Evolutionary conservation across 805 yeast genomes (phyloP).

Genomic region (Scheffersomyces lignosus): DNA sequence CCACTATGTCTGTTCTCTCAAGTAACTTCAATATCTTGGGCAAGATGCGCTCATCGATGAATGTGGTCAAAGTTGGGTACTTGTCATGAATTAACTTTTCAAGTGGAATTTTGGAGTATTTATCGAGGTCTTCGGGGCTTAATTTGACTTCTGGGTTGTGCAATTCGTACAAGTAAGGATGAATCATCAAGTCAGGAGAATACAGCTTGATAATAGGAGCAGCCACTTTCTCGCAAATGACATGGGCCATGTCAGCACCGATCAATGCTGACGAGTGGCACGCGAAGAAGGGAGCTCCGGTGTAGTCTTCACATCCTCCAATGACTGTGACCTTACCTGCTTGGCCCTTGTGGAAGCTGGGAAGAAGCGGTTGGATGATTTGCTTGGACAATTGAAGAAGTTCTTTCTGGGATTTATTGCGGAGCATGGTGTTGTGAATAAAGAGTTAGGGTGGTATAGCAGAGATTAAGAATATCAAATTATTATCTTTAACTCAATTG

Average conservation of each 20-base stretch:
- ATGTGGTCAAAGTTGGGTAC: constrained; percentile 23
- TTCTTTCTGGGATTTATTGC: constrained; percentile 37
- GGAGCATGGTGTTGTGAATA: constrained; percentile 4
- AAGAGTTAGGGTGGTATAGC: not conserved
- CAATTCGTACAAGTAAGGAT: constrained; percentile 74
- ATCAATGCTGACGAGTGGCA: constrained; percentile 80
- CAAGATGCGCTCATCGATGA: constrained; percentile 47
- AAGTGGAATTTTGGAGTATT: constrained; percentile 12
- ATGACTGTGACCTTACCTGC: constrained; percentile 82
- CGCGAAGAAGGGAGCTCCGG: constrained; percentile 95
- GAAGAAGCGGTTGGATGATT: constrained; percentile 74
- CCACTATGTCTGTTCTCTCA: constrained; percentile 72
- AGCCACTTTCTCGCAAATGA: constrained; percentile 81
- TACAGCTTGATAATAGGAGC: constrained; percentile 81
- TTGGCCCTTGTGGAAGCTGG: constrained; percentile 85
- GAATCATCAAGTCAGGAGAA: constrained; percentile 94
- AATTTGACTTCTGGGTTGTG: constrained; percentile 27
- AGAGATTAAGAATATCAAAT: too few species aligned
- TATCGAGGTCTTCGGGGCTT: constrained; percentile 18
- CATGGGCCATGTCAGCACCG: constrained; percentile 88
- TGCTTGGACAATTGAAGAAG: constrained; percentile 49
- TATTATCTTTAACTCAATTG: too few species aligned
- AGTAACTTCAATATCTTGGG: constrained; percentile 58
- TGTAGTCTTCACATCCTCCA: constrained; percentile 95
- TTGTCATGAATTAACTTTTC: constrained; percentile 22